Conservation (phyloP, 805 yeast species). For the Sungouiozyma intestinalis region DNA sequence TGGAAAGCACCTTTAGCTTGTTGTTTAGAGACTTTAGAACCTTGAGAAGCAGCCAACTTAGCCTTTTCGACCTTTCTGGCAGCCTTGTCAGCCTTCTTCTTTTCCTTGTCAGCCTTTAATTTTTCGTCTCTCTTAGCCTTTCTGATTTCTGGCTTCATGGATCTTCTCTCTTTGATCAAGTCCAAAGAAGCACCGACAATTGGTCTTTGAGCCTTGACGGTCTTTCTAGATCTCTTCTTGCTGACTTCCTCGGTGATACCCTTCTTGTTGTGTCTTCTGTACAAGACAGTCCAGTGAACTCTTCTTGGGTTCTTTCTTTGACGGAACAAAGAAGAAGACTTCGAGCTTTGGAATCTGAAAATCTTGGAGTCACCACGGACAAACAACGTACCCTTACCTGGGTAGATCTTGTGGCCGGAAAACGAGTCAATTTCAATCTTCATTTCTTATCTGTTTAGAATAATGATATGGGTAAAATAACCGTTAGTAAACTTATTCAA, state of each 20-base stretch:
- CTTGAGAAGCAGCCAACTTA: slow-evolving; percentile 65
- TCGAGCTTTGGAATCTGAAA: slow-evolving; percentile 98
- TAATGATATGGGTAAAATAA: neutral
- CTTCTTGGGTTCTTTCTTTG: slow-evolving; percentile 99
- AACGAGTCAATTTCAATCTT: slow-evolving; percentile 99
- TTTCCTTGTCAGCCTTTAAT: slow-evolving; percentile 71
- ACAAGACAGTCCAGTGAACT: slow-evolving; percentile 98
- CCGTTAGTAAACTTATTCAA: neutral
- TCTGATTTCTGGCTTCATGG: slow-evolving; percentile 93
- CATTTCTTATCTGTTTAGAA: slow-evolving; percentile 36
- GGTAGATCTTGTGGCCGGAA: slow-evolving; percentile 99
- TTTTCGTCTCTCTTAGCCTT: slow-evolving; percentile 94
- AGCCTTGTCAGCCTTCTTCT: slow-evolving; percentile 86
- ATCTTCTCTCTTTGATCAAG: slow-evolving; percentile 95
- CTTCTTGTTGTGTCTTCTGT: slow-evolving; percentile 99
- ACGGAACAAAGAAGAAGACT: slow-evolving; percentile 94
- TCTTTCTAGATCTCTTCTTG: slow-evolving; percentile 94
- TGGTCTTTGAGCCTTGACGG: slow-evolving; percentile 98
- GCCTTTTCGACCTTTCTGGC: slow-evolving; percentile 93
- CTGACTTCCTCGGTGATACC: slow-evolving; percentile 98
- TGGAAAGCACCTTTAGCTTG: slow-evolving; percentile 97
- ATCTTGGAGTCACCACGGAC: slow-evolving; percentile 99
- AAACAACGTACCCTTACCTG: slow-evolving; percentile 99
- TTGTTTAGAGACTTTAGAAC: slow-evolving; percentile 81
- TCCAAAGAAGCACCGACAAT: slow-evolving; percentile 99